phyloP scores from a whole-genome alignment of 23 red algal genomes.

The Chondrus crispus region DNA sequence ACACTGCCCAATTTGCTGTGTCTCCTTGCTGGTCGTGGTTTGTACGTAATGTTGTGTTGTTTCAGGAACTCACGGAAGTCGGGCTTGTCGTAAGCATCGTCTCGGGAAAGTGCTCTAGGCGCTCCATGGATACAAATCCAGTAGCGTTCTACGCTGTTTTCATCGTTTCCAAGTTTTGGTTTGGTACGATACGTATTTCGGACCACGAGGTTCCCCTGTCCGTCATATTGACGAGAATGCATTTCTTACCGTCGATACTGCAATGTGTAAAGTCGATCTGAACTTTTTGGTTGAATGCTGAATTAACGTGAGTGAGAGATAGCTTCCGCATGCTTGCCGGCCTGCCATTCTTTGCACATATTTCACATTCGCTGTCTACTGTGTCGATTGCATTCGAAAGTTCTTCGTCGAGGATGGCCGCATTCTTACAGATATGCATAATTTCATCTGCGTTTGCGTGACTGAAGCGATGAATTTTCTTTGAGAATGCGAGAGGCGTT shows the following conservation, averaged over 20 bases:
- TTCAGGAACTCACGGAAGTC: background rate
- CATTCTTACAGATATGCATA: background rate
- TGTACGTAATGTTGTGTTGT: constrained; percentile 1
- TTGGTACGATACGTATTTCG: background rate
- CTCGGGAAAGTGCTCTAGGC: background rate
- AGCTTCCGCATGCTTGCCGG: background rate
- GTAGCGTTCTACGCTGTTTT: background rate
- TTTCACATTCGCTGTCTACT: background rate
- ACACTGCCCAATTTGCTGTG: constrained; percentile 4
- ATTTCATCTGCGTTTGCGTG: background rate
- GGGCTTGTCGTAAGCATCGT: constrained; percentile 23
- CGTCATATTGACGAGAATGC: too few species aligned
- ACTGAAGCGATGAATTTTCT: background rate
- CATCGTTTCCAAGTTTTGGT: background rate
- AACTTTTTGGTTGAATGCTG: background rate
- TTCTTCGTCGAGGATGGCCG: background rate
- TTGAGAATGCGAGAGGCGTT: background rate
- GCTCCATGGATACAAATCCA: background rate
- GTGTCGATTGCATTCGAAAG: background rate
- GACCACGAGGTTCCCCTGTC: background rate
- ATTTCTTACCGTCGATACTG: background rate
- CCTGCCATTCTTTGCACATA: background rate
- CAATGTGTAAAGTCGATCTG: background rate
- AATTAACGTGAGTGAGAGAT: background rate
- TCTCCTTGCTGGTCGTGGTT: constrained; percentile 14